Percentiles rank a stretch among this genome's conserved stretches.
These are phyloP conservation scores for Annulohypoxylon truncatum DNA, from an alignment of 2,329 filamentous ascomycete species.

Conservation along the genomic window DNA sequence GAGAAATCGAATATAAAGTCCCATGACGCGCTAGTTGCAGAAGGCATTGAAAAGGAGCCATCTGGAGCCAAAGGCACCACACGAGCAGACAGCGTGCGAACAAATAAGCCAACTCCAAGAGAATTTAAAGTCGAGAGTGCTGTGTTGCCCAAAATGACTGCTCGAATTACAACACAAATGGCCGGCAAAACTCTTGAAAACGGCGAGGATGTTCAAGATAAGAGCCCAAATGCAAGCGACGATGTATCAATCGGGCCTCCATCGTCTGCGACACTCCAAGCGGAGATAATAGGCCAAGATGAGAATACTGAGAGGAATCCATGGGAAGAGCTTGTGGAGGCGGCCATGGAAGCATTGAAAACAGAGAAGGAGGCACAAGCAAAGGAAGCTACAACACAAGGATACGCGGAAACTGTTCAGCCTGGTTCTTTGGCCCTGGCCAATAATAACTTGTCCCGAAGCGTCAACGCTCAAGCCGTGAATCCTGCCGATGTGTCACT, in stretches of 20 bases:
- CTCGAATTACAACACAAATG: neutral
- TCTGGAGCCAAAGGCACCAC: neutral
- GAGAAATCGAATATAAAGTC: neutral
- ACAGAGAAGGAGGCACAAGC: neutral
- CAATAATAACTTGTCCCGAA: neutral
- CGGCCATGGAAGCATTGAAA: neutral
- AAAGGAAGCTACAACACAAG: neutral
- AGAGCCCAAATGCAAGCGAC: neutral
- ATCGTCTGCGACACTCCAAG: neutral
- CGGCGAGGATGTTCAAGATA: neutral
- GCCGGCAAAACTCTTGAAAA: neutral
- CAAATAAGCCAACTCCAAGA: neutral
- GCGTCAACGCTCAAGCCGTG: neutral
- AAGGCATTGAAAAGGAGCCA: neutral
- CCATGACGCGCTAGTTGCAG: neutral
- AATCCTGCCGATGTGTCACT: neutral
- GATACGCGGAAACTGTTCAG: neutral
- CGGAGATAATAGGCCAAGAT: neutral
- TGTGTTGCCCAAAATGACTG: neutral
- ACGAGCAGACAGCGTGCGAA: neutral
- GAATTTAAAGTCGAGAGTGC: neutral
- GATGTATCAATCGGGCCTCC: neutral
- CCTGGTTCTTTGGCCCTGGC: too few relatives aligned
- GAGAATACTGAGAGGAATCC: neutral
- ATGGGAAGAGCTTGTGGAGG: neutral